Conservation (phyloP, 495 filamentous ascomycete genomes). For the Trichocladium antarcticum region DNA sequence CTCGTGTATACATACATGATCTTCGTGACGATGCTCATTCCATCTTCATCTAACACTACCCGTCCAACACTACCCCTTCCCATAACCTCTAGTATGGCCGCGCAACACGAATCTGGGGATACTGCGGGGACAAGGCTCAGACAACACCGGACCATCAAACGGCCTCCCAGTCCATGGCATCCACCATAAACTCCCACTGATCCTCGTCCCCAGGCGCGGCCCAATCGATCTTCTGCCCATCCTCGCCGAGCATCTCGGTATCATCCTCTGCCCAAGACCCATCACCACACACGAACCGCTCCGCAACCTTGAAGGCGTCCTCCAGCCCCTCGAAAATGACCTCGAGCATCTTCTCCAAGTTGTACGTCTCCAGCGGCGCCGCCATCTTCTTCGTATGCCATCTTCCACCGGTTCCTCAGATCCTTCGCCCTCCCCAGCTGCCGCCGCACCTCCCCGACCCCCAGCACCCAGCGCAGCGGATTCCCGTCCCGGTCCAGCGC, state of each 20-base stretch:
- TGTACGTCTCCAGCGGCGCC: slow-evolving; percentile 41
- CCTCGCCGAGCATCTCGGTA: slow-evolving; percentile 5
- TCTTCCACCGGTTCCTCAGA: slow-evolving; percentile 57
- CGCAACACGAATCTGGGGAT: too few species aligned
- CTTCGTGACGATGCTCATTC: too few species aligned
- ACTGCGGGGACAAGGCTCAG: too few species aligned
- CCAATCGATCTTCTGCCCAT: slow-evolving; percentile 2
- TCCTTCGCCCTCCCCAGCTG: slow-evolving; percentile 52
- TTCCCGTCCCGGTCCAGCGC: slow-evolving; percentile 40
- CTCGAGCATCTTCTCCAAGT: slow-evolving; percentile 44
- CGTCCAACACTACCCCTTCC: too few species aligned
- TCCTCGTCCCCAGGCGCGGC: slow-evolving; percentile 28
- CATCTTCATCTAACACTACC: too few species aligned
- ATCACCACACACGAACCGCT: slow-evolving; percentile 14
- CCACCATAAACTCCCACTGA: slow-evolving; percentile 51
- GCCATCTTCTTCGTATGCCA: slow-evolving; percentile 30
- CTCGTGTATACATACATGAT: too few species aligned
- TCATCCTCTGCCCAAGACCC: not conserved
- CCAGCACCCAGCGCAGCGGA: slow-evolving; percentile 43
- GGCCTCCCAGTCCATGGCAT: slow-evolving; percentile 56
- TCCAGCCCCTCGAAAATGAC: slow-evolving; percentile 35
- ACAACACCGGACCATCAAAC: slow-evolving; percentile 29
- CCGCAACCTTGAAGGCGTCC: slow-evolving; percentile 24
- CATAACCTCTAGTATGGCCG: too few species aligned
- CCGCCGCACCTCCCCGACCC: slow-evolving; percentile 33